A percentile compares a stretch with the other conserved stretches of the same genome.
phyloP scores from a whole-genome alignment of 2,329 filamentous ascomycete genomes.

The Cyanodermella asteris region DNA sequence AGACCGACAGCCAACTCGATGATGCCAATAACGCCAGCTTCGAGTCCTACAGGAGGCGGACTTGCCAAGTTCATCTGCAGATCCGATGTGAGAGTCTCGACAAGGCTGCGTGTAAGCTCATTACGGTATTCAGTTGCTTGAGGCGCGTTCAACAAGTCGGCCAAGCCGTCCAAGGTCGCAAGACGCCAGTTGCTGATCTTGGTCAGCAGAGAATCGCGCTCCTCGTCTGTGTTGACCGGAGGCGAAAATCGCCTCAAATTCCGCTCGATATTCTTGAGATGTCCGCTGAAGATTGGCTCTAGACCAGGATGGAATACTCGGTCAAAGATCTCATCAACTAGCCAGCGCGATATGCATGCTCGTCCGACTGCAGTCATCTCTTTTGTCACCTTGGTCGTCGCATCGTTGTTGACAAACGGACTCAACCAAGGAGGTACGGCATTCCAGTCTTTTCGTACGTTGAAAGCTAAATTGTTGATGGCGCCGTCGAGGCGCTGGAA shows the following conservation, averaged over 20 bases:
- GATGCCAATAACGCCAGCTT: slow-evolving; percentile 78
- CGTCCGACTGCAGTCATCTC: slow-evolving; percentile 95
- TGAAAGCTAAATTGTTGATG: slow-evolving; percentile 85
- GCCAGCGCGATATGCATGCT: slow-evolving; percentile 70
- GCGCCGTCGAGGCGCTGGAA: slow-evolving; percentile 85
- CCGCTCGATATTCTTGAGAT: slow-evolving; percentile 68
- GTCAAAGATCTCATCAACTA: slow-evolving; percentile 79
- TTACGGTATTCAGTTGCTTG: slow-evolving; percentile 44
- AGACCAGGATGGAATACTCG: slow-evolving; percentile 81
- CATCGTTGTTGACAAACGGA: slow-evolving; percentile 62
- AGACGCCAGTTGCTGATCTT: slow-evolving; percentile 88
- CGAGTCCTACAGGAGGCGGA: slow-evolving; percentile 59
- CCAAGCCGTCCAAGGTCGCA: slow-evolving; percentile 78
- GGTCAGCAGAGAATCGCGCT: slow-evolving; percentile 66
- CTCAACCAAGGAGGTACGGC: slow-evolving; percentile 61
- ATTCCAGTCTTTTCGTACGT: slow-evolving; percentile 87
- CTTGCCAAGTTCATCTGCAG: slow-evolving; percentile 55
- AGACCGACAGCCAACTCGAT: slow-evolving; percentile 77
- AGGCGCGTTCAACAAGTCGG: slow-evolving; percentile 42
- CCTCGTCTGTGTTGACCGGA: slow-evolving; percentile 55
- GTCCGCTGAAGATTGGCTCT: slow-evolving; percentile 50
- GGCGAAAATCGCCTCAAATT: slow-evolving; percentile 65
- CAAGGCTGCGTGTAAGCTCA: slow-evolving; percentile 47
- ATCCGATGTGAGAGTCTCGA: slow-evolving; percentile 43
- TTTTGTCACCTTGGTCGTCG: slow-evolving; percentile 68